phyloP scores from a whole-genome alignment of 1,139 yeast species.

The Zhuliangozyma blackwelliae region DNA sequence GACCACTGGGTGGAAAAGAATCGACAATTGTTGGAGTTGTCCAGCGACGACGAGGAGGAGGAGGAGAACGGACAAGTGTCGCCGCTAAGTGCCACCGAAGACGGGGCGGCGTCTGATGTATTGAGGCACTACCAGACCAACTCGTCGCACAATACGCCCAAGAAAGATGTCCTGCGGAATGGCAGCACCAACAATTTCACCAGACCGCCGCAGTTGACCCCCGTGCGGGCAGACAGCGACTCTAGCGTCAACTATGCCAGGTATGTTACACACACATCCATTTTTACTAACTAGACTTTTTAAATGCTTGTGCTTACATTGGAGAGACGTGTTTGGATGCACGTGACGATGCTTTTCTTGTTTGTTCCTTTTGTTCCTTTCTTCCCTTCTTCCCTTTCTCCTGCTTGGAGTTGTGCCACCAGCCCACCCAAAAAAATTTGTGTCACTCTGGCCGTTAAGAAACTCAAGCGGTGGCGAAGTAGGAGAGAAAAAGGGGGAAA shows the following conservation, averaged over 20 bases:
- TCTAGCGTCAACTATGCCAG: conserved; percentile 35
- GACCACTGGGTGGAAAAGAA: conserved; percentile 52
- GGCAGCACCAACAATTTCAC: conserved; percentile 10
- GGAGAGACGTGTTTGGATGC: too few species aligned
- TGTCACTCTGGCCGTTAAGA: too few species aligned
- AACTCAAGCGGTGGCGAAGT: too few species aligned
- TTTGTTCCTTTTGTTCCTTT: too few species aligned
- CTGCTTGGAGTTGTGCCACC: too few species aligned
- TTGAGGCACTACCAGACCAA: conserved; percentile 4
- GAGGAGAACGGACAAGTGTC: conserved; percentile 1
- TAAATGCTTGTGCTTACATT: too few species aligned
- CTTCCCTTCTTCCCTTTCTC: too few species aligned
- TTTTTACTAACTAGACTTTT: too few species aligned
- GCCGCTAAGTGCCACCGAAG: background rate
- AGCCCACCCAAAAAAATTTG: too few species aligned
- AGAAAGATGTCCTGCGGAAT: background rate
- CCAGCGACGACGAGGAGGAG: conserved; percentile 39
- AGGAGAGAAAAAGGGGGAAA: too few species aligned
- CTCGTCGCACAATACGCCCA: conserved; percentile 1
- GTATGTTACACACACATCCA: conserved; percentile 21
- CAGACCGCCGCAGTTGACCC: conserved; percentile 22
- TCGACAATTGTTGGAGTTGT: conserved; percentile 37
- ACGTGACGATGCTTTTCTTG: too few species aligned
- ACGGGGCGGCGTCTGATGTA: background rate
- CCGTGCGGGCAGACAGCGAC: conserved; percentile 35